These are phyloP conservation scores for Leptographium lundbergii DNA, from an alignment of 2,329 filamentous ascomycete genomes.

Conservation along the genomic window DNA sequence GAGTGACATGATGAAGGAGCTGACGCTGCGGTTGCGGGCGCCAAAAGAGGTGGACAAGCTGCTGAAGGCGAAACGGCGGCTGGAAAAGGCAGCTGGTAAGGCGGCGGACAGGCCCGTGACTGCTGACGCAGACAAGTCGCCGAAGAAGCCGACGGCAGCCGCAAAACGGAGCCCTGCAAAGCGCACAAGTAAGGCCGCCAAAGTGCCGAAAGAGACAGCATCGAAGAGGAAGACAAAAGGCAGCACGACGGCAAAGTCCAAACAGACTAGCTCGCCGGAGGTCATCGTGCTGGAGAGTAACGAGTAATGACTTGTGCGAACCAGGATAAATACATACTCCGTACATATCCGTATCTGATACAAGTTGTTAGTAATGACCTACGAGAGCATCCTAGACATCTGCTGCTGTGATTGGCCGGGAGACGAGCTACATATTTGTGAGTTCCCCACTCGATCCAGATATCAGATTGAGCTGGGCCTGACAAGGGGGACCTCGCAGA, in stretches of 20 bases:
- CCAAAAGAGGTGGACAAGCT: slow-evolving; percentile 57
- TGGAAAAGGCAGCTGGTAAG: slow-evolving; percentile 1
- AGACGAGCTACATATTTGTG: neutral
- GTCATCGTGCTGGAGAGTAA: neutral
- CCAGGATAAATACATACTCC: neutral
- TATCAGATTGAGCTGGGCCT: neutral
- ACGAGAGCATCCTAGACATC: neutral
- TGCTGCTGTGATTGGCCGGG: neutral
- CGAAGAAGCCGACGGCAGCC: neutral
- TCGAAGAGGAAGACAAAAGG: neutral
- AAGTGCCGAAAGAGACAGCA: neutral
- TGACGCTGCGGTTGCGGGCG: slow-evolving; percentile 62
- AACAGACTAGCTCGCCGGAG: neutral
- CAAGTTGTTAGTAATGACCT: too few species aligned
- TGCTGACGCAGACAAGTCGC: neutral
- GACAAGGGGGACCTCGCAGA: neutral
- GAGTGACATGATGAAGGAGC: slow-evolving; percentile 69
- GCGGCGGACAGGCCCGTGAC: neutral
- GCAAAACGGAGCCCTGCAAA: neutral
- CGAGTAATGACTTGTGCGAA: neutral
- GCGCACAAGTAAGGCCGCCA: neutral
- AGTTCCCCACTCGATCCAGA: neutral
- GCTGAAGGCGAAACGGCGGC: slow-evolving; percentile 31
- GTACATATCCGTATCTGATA: neutral
- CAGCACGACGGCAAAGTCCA: neutral